Base-by-base conservation (phyloP, 345 rosid genomes). In the Isatis tinctoria region DNA sequence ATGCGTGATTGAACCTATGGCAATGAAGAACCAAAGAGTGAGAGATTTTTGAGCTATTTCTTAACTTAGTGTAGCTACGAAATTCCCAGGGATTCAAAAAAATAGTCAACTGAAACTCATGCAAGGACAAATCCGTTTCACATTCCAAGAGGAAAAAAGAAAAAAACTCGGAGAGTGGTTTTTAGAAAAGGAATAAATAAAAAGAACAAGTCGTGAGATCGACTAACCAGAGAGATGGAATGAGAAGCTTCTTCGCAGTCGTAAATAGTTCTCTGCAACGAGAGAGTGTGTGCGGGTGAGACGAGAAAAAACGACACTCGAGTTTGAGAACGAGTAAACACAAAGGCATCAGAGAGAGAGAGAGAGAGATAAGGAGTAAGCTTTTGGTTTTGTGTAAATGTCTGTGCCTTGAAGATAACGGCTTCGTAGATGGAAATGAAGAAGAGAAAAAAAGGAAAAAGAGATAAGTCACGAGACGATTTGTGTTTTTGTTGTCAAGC, bases 371-470 rank as follows among this genome's bases (percentile, higher is more conserved):
- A 28, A 53, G 22, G 76, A 57, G 76, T 63, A 71, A 77, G 76
- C 67, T 77, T 77, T 65, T 70, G 72, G 72, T 65, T 70, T 54
- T 2, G 71, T 64, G 30, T 32, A 54, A 27, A 62, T 62, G 47
- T 63, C 28, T 70, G 71, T 77, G 76, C 72, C 72, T 37, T 70
- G 72, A 71, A 65, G 80, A 39, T 70, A 48, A 77, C 72, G 80
- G 67, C 41, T 71, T 64, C 53, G 61, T 70, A 64, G 11, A 27
- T 37, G 67, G 67, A 60, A 48, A n/a, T 32, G 1, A 32, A 32
- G 1, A 48, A 60, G 43, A n/a, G 40, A 45, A 3, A 37, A n/a
- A 11, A 11, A 10, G 40, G 27, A 39, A 32, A 59, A 49, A 35
- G 53, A 10, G 28, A 41, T 4, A 41, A 58, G 40, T 77, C 76